Evolutionary conservation across 2,329 filamentous ascomycete genomes (phyloP).

Genomic region (Gyromitra esculenta): DNA sequence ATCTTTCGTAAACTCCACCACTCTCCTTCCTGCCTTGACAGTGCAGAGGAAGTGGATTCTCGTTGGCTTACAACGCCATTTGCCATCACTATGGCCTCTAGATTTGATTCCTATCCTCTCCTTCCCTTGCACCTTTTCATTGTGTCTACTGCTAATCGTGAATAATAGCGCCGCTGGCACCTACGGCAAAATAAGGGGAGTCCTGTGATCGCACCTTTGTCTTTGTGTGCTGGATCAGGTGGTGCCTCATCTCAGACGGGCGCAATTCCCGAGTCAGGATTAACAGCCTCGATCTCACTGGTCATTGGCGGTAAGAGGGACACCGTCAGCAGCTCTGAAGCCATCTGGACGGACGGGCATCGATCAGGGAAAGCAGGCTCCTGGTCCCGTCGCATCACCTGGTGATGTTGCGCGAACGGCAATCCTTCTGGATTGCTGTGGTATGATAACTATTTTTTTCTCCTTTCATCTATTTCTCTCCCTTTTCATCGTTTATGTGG

Average conservation of each 20-base stretch:
- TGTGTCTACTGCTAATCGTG: not conserved
- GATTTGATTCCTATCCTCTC: not conserved
- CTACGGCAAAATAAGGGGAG: not conserved
- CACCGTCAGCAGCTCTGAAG: constrained; percentile 6
- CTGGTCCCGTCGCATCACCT: constrained; percentile 8
- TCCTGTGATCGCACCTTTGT: not conserved
- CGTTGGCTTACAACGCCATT: not conserved
- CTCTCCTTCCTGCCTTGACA: not conserved
- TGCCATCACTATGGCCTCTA: not conserved
- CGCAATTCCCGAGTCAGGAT: not conserved
- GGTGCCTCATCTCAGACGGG: constrained; percentile 7
- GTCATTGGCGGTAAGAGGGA: not conserved
- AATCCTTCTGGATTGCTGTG: not conserved
- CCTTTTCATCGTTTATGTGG: not conserved
- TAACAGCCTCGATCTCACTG: constrained; percentile 7
- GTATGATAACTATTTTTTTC: not conserved
- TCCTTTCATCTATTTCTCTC: not conserved
- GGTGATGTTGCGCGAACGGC: constrained; percentile 1
- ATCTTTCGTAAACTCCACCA: not conserved
- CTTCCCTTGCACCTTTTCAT: not conserved
- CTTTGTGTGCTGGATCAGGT: constrained; percentile 8
- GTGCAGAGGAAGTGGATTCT: not conserved
- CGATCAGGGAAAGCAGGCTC: not conserved
- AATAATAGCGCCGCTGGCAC: not conserved
- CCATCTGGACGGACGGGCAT: constrained; percentile 3